Percentiles rank a stretch among this genome's conserved stretches.
Conservation (phyloP, 1,139 yeast species). For the Yamadazyma sp. region DNA sequence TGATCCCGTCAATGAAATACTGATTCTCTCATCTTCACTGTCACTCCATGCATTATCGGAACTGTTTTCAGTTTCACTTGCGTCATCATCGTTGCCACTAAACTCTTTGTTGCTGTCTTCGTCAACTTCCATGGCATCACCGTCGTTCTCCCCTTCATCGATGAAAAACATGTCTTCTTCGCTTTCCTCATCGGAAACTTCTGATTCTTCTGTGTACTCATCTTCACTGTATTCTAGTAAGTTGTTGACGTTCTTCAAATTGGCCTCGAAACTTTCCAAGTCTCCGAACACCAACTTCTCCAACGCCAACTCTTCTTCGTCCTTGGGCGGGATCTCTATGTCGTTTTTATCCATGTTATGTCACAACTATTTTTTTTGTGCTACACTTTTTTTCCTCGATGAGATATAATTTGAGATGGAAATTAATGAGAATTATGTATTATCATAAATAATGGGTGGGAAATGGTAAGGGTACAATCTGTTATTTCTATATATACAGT, state of each 20-base stretch:
- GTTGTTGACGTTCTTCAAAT: conserved; percentile 59
- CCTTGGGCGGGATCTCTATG: conserved; percentile 61
- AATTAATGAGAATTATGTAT: neutral
- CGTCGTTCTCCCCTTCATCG: conserved; percentile 49
- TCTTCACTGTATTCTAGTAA: conserved; percentile 41
- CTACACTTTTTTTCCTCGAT: conserved; percentile 1
- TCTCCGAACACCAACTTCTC: conserved; percentile 93
- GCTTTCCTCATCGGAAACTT: conserved; percentile 26
- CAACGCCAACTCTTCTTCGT: conserved; percentile 74
- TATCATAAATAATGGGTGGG: too few relatives aligned
- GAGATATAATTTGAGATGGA: neutral
- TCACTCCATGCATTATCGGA: conserved; percentile 76
- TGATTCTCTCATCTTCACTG: conserved; percentile 81
- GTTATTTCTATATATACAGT: conserved; percentile 5
- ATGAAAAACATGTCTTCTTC: conserved; percentile 53
- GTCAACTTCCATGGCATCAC: conserved; percentile 43
- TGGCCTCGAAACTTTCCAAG: conserved; percentile 69
- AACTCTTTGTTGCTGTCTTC: conserved; percentile 29
- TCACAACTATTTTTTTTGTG: neutral
- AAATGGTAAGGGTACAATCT: conserved; percentile 2
- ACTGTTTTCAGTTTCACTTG: conserved; percentile 24
- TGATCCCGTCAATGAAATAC: conserved; percentile 58
- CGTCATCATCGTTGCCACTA: conserved; percentile 26
- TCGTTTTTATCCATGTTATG: neutral
- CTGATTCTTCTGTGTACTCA: conserved; percentile 21